These are phyloP conservation scores for Fusarium odoratissimum DNA, from an alignment of 2,329 filamentous ascomycete genomes.

Conservation along the genomic window DNA sequence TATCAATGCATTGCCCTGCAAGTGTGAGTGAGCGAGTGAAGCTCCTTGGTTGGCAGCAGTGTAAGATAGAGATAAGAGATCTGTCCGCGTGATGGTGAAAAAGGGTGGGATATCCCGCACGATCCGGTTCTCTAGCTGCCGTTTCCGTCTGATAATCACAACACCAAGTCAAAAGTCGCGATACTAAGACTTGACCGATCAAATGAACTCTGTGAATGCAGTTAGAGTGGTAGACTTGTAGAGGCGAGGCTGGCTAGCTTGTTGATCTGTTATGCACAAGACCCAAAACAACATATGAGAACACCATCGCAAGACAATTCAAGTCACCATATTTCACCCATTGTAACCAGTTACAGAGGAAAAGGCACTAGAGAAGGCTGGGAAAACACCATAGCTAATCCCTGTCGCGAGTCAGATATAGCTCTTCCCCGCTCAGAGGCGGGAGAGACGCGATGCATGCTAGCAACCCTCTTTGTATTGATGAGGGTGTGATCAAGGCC, in stretches of 20 bases:
- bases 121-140: constrained; percentile 21
- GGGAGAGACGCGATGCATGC: constrained; percentile 1
- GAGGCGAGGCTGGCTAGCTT: neutral
- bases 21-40: neutral
- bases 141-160: constrained; percentile 24
- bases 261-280: constrained; percentile 3
- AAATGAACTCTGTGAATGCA: neutral
- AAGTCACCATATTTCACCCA: neutral
- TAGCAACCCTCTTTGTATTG: neutral
- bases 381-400: neutral
- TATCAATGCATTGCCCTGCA: constrained; percentile 1
- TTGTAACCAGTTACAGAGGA: neutral
- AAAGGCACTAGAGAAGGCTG: neutral
- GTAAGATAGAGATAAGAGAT: constrained; percentile 32
- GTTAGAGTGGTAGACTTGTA: neutral
- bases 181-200: neutral
- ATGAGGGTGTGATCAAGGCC: constrained; percentile 23
- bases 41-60: neutral
- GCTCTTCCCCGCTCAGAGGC: constrained; percentile 19
- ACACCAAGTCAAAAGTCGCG: constrained; percentile 24
- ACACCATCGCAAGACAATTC: neutral
- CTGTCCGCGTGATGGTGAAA: constrained; percentile 31
- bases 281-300: neutral
- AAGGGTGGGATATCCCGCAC: constrained; percentile 29
- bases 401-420: constrained; percentile 10